Percentiles rank a stretch among this genome's conserved stretches.
phyloP scores from a whole-genome alignment of 768 basidiomycete species.

The Agaricus bisporus region DNA sequence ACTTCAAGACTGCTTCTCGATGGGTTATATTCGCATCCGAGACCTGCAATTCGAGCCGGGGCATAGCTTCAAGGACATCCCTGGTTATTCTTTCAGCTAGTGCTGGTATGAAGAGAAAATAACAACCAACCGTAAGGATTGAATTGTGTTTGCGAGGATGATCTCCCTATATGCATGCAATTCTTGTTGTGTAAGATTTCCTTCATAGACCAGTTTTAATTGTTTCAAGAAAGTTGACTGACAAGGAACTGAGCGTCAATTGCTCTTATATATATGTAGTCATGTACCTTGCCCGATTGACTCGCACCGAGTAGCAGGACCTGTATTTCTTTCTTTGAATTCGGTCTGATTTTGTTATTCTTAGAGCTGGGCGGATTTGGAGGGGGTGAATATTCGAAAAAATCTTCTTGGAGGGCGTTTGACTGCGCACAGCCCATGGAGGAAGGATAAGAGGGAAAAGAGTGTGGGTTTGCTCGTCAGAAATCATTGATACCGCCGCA shows the following conservation, averaged over 20 bases:
- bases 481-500: too few species aligned
- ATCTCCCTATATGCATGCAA: neutral
- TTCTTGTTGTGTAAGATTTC: neutral
- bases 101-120: neutral
- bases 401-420: neutral
- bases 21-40: neutral
- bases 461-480: too few species aligned
- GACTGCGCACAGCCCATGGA: neutral
- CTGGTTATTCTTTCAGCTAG: neutral
- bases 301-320: neutral
- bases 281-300: neutral
- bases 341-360: neutral
- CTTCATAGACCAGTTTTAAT: neutral
- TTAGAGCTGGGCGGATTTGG: neutral
- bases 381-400: neutral
- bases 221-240: neutral
- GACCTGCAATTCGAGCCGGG: neutral
- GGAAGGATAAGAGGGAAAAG: neutral
- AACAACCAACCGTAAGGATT: neutral
- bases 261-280: neutral
- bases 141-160: neutral
- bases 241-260: neutral
- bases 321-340: neutral
- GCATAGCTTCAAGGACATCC: neutral
- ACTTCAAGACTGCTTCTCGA: neutral